Conservation (phyloP, 768 basidiomycete genomes). For the Podaxis carcinomalis region DNA sequence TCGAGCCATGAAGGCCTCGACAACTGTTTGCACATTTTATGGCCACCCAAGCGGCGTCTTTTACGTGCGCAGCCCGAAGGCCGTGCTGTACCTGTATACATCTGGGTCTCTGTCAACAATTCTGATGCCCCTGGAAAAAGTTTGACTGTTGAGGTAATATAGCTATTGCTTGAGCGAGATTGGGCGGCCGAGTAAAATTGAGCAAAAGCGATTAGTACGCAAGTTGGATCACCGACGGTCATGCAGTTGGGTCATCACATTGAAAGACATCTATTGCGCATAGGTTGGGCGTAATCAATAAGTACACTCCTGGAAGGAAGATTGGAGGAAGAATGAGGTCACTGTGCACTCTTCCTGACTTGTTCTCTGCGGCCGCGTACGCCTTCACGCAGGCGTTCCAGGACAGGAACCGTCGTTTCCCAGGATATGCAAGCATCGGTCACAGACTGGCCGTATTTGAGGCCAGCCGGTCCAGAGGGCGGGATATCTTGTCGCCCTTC, state of each 20-base stretch:
- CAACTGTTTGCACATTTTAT: no score
- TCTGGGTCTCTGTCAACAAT: no score
- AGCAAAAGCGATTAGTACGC: neutral
- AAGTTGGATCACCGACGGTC: neutral
- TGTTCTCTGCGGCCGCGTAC: constrained; percentile 70
- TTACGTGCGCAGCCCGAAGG: neutral
- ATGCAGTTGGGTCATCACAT: neutral
- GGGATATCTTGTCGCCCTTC: constrained; percentile 89
- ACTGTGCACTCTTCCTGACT: constrained; percentile 28
- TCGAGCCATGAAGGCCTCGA: no score
- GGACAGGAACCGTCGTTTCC: constrained; percentile 76
- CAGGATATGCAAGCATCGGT: constrained; percentile 91
- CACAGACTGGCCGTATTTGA: constrained; percentile 83
- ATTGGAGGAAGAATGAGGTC: neutral
- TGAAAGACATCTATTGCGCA: neutral
- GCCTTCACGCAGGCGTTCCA: constrained; percentile 85
- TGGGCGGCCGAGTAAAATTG: no score
- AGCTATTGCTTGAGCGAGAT: no score
- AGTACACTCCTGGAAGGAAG: neutral
- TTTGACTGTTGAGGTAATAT: no score
- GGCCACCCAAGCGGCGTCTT: no score
- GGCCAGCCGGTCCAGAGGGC: constrained; percentile 57
- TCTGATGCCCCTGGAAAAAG: no score
- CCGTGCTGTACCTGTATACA: neutral
- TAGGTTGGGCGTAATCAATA: neutral